These are phyloP conservation scores for Cruciata laevipes DNA, from an alignment of 257 asterid species.

Conservation along the genomic window DNA sequence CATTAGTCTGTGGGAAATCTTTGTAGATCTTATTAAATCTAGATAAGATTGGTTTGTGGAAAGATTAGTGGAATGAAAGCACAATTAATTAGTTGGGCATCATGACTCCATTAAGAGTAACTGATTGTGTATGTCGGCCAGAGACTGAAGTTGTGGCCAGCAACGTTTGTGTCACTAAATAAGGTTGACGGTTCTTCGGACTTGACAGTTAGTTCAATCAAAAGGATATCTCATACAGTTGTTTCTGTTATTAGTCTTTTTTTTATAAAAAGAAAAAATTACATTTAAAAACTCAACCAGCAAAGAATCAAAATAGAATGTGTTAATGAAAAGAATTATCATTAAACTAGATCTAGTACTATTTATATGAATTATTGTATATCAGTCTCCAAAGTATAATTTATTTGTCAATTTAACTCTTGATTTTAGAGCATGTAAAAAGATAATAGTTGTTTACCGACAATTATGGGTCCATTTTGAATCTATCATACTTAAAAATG, in stretches of 20 bases:
- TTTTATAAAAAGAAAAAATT: no score
- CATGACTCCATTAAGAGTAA: neutral
- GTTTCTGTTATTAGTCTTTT: neutral
- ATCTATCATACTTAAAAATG: no score
- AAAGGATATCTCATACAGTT: neutral
- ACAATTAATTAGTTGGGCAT: neutral
- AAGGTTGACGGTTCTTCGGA: neutral
- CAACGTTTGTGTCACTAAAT: neutral
- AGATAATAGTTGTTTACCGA: neutral
- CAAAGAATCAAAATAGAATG: no score
- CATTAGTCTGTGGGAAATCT: neutral
- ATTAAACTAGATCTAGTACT: no score
- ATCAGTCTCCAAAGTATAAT: no score
- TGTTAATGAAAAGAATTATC: no score
- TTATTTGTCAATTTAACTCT: no score
- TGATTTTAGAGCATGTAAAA: no score
- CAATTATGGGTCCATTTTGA: neutral
- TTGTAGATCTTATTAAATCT: no score
- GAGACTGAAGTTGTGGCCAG: neutral
- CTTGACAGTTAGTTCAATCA: conserved; percentile 17
- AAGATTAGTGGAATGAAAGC: neutral
- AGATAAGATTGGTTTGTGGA: neutral
- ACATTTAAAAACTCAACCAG: no score
- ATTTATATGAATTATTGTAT: no score
- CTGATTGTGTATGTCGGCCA: conserved; percentile 4